Evolutionary conservation across 2,329 filamentous ascomycete species (phyloP), one percentile per base, ranked within the genome.

Genomic region (Eurotiales sp.): DNA sequence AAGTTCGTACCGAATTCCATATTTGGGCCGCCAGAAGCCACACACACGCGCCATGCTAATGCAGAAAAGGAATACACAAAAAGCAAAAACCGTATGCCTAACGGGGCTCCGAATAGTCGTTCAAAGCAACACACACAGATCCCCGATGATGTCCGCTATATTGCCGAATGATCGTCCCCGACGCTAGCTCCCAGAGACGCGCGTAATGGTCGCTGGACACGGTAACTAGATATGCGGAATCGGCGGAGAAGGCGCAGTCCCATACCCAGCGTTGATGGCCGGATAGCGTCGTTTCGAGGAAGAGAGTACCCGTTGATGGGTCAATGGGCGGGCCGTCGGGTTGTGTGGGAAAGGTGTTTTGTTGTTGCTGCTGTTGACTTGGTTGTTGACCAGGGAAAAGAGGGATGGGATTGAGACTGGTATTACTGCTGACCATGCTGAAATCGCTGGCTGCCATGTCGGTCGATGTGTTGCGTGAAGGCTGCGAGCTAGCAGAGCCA

Each of bases 261-360:
- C 91, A 96, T 1, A 96, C 91, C 91, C 91, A 96, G 49, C 91
- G 85, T 72, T 96, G 91, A 71, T 96, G 91, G 50, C 88, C 89
- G 19, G 87, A 87, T 1, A 96, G 81, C 1, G 90, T 95, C 2
- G 90, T 90, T 70, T 96, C 88, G 17, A 95, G 81, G 8, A 86
- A 87, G 60, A 93, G 37, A 77, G 85, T 68, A 78, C 81, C 8
- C 65, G 72, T 63, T 65, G 68, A 59, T 44, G 70, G 63, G 57
- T 73, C 63, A 59, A 73, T 71, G 37, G 69, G 71, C 12, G 69
- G 69, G 2, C 67, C 69, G 50, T 68, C 70, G 1, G 66, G 67
- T 42, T 67, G 62, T 25, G 64, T 59, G 21, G 64, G 63, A 56
- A 72, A 68, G 4, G 44, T 29, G 14, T 29, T n/a, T 58, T 41